Evolutionary conservation across 768 basidiomycete species (phyloP).

Genomic region (Tubosaeta brunneosetosa): DNA sequence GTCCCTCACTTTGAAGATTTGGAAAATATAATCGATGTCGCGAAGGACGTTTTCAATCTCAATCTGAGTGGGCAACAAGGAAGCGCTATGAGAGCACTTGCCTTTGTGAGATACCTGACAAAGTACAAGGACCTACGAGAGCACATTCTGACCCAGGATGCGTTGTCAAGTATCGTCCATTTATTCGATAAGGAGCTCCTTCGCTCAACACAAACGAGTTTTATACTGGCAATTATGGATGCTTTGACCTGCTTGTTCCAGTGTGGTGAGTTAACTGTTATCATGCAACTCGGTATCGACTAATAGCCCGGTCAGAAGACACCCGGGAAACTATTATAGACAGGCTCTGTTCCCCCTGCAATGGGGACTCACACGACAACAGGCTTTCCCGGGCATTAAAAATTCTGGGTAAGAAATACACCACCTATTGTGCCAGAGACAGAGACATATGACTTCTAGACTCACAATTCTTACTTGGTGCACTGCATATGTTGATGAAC

Average conservation of each 20-base stretch:
- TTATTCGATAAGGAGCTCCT: conserved; percentile 20
- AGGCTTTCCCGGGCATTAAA: no score
- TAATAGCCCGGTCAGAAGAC: conserved; percentile 7
- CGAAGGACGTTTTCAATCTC: conserved; percentile 1
- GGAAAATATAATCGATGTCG: background rate
- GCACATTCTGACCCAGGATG: conserved; percentile 10
- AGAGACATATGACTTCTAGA: conserved; percentile 5
- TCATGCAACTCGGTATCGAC: no score
- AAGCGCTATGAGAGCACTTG: conserved; percentile 15
- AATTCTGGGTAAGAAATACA: no score
- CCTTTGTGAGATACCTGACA: conserved; percentile 19
- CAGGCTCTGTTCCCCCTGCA: no score
- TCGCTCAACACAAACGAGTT: no score
- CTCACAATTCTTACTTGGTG: conserved; percentile 5
- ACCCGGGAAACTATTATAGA: conserved; percentile 3
- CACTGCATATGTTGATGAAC: conserved; percentile 16
- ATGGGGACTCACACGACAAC: no score
- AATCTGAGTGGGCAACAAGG: conserved; percentile 18
- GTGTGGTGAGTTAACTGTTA: conserved; percentile 16
- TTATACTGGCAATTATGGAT: conserved; percentile 22
- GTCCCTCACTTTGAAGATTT: background rate
- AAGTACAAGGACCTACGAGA: conserved; percentile 11
- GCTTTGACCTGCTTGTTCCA: conserved; percentile 13
- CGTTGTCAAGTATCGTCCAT: conserved; percentile 8
- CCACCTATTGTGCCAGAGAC: no score